Conservation (phyloP, 192 early-diverging fungal genomes). For the Backusella luteola region DNA sequence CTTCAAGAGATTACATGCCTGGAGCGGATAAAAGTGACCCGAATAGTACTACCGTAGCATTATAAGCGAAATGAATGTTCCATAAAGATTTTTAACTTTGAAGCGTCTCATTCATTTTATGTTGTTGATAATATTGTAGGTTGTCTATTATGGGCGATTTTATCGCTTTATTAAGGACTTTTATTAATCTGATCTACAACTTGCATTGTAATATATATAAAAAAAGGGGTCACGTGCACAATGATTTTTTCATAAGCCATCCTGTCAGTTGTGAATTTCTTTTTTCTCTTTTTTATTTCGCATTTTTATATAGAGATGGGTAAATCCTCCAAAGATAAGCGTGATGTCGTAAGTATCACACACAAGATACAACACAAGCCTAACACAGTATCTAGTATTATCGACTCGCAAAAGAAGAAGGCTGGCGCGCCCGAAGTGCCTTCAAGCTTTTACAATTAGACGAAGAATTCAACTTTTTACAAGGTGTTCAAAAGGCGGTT, state of each 20-base stretch:
- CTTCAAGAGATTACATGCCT: too few species aligned
- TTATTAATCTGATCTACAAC: too few species aligned
- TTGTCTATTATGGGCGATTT: too few species aligned
- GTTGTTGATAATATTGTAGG: too few species aligned
- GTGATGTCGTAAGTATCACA: constrained; percentile 64
- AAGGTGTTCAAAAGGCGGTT: constrained; percentile 84
- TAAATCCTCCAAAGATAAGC: constrained; percentile 89
- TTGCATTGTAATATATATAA: too few species aligned
- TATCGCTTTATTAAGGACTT: too few species aligned
- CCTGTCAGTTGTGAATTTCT: background rate
- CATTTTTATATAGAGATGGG: constrained; percentile 44
- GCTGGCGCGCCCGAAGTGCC: constrained; percentile 94
- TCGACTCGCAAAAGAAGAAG: constrained; percentile 95
- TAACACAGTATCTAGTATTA: constrained; percentile 61
- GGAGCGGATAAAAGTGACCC: too few species aligned
- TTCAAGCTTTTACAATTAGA: constrained; percentile 98
- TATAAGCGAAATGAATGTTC: too few species aligned
- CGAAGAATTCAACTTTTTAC: constrained; percentile 91
- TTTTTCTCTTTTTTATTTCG: background rate
- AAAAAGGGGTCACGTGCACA: background rate
- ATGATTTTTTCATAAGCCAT: background rate
- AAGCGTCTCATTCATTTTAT: too few species aligned
- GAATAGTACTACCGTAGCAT: too few species aligned
- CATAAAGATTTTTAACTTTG: too few species aligned
- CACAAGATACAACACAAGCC: background rate